Base-by-base conservation (phyloP, 805 yeast species). In the Kuraishia hungarica region DNA sequence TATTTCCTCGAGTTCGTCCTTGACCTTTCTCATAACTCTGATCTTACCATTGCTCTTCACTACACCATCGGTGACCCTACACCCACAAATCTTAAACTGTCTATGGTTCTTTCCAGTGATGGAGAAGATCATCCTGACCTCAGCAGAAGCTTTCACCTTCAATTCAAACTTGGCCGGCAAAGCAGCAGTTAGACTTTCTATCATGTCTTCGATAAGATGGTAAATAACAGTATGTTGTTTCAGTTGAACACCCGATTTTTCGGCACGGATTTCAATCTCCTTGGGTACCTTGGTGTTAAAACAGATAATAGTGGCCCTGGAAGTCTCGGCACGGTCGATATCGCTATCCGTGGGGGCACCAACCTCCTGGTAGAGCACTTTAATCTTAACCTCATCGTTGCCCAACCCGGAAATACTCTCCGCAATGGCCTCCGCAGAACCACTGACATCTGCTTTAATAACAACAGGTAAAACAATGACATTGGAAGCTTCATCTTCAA, bases 381-480 rank as follows among this genome's bases (percentile, higher is more conserved):
- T 69, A 2, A 91, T 81, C 57, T 76, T 74, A 6, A 93, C 93
- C 64, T 89, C 96, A 1, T 87, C 88, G 67, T 93, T 92, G 6
- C 97, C 97, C n/a, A 94, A 71, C 13, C 84, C 84, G 56, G 78
- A 76, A 51, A 94, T 82, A 61, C 93, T 83, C 67, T 92, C 97
- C 46, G 74, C 78, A 39, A 94, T 87, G 1, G 99, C 99, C 66
- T 94, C 99, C 0, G 89, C 87, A 0, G 98, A 92, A 0, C 99
- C 99, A 61, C 86, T 84, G 1, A 93, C 97, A 70, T 94, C 99
- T 0, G 97, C 88, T 65, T 89, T 90, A 39, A 94, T 75, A 26
- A 94, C 84, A 60, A 85, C 90, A 29, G 82, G 81, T 3, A 82
- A 70, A 13, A 70, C 71, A 15, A 71, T 67, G 66, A 67, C 8